These are phyloP conservation scores for Termitomyces heimii DNA, from an alignment of 768 basidiomycete genomes.

Conservation along the genomic window DNA sequence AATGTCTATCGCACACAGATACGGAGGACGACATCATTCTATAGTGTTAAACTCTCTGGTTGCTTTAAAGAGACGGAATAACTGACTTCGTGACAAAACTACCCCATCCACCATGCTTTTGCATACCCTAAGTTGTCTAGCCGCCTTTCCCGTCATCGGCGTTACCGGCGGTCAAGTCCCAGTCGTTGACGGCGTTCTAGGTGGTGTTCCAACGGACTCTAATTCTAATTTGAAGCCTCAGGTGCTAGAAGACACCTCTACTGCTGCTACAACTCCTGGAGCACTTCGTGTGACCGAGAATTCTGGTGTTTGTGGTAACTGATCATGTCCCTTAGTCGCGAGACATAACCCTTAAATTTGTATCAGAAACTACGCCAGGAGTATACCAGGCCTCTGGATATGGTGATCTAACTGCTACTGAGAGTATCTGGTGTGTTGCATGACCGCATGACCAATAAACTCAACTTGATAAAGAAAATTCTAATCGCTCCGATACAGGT, in stretches of 20 bases:
- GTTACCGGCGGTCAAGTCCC: slow-evolving; percentile 37
- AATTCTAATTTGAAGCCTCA: slow-evolving; percentile 10
- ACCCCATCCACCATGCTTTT: slow-evolving; percentile 3
- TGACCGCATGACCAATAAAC: neutral
- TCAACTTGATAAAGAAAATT: neutral
- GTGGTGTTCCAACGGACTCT: slow-evolving; percentile 31
- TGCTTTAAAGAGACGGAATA: neutral
- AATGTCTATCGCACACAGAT: neutral
- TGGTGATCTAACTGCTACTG: slow-evolving; percentile 47
- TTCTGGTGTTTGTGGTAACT: slow-evolving; percentile 52
- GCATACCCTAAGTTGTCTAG: neutral
- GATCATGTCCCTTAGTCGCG: neutral
- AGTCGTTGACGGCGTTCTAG: slow-evolving; percentile 42
- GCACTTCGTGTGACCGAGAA: slow-evolving; percentile 53
- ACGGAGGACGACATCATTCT: slow-evolving; percentile 14
- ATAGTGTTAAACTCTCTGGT: neutral
- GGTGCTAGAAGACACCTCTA: slow-evolving; percentile 13
- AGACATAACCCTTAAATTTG: neutral
- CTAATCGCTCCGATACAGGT: slow-evolving; percentile 31
- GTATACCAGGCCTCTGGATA: slow-evolving; percentile 62
- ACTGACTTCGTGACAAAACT: neutral
- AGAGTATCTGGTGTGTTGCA: slow-evolving; percentile 47
- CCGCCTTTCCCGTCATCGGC: slow-evolving; percentile 1
- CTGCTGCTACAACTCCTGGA: slow-evolving; percentile 29
- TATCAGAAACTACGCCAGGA: slow-evolving; percentile 52